Conservation (phyloP, 2,329 filamentous ascomycete species). For the Fusarium veterinarium region DNA sequence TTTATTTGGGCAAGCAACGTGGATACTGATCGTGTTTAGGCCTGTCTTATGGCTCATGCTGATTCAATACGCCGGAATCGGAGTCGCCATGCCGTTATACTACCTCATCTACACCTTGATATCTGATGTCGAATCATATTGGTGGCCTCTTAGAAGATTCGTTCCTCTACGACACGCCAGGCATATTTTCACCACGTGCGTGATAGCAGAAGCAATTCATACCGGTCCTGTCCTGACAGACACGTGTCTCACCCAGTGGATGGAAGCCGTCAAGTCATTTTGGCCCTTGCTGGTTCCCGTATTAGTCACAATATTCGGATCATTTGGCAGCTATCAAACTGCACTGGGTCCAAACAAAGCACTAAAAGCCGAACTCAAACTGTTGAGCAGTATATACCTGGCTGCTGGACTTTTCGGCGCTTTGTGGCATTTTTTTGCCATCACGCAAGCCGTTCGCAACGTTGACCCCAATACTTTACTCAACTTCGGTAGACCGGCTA, state of each 20-base stretch:
- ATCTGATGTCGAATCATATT: neutral
- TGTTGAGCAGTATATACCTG: neutral
- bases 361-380: neutral
- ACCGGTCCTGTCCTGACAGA: neutral
- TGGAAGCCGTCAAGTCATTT: neutral
- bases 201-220: neutral
- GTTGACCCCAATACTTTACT: too few species aligned
- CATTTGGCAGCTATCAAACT: neutral
- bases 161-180: neutral
- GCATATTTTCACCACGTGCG: neutral
- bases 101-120: neutral
- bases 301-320: neutral
- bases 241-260: accelerated
- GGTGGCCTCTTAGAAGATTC: neutral
- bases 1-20: accelerated
- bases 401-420: neutral
- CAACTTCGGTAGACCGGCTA: too few species aligned
- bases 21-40: neutral
- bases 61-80: neutral
- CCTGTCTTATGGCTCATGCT: neutral
- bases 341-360: accelerated
- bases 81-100: neutral
- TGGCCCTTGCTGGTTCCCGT: neutral
- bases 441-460: accelerated
- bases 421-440: neutral